Percentiles rank a stretch among this genome's conserved stretches.
These are phyloP conservation scores for Hansenula lynferdii DNA, from an alignment of 1,139 yeast genomes.

Conservation along the genomic window DNA sequence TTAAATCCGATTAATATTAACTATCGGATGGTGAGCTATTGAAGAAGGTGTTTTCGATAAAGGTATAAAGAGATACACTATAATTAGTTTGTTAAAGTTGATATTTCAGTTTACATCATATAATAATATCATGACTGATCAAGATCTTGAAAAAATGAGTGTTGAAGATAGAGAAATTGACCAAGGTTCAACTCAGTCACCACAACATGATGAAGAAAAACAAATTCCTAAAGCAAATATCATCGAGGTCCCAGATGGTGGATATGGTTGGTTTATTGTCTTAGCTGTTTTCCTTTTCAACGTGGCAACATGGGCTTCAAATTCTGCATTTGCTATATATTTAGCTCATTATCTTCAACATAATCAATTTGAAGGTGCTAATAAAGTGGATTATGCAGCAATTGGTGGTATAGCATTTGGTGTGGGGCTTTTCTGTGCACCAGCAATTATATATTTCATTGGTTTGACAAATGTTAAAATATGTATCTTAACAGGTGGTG, in stretches of 20 bases:
- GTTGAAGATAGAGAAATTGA: background rate
- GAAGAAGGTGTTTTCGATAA: too few relatives aligned
- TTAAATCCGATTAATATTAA: too few relatives aligned
- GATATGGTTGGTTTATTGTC: slow-evolving; percentile 44
- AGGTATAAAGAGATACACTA: too few relatives aligned
- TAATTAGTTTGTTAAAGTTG: background rate
- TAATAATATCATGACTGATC: too few relatives aligned
- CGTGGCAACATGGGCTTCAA: slow-evolving; percentile 63
- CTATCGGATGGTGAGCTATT: too few relatives aligned
- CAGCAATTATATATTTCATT: slow-evolving; percentile 13
- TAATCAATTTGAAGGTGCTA: slow-evolving; percentile 46
- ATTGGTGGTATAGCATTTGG: slow-evolving; percentile 63
- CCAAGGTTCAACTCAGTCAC: background rate
- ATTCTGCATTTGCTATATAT: slow-evolving; percentile 52
- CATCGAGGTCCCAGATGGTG: slow-evolving; percentile 31
- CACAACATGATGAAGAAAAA: background rate
- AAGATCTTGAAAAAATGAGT: background rate
- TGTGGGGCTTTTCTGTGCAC: slow-evolving; percentile 46
- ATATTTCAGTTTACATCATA: too few relatives aligned
- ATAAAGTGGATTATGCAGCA: slow-evolving; percentile 52
- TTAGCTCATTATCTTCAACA: slow-evolving; percentile 45
- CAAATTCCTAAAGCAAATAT: slow-evolving; percentile 1
- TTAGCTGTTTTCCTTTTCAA: slow-evolving; percentile 32
- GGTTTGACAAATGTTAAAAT: slow-evolving; percentile 9
- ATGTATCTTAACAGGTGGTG: slow-evolving; percentile 15